Evolutionary conservation across 2,329 filamentous ascomycete species (phyloP), one percentile per base, ranked within the genome.

Genomic region (Penicillium psychrosexuale): DNA sequence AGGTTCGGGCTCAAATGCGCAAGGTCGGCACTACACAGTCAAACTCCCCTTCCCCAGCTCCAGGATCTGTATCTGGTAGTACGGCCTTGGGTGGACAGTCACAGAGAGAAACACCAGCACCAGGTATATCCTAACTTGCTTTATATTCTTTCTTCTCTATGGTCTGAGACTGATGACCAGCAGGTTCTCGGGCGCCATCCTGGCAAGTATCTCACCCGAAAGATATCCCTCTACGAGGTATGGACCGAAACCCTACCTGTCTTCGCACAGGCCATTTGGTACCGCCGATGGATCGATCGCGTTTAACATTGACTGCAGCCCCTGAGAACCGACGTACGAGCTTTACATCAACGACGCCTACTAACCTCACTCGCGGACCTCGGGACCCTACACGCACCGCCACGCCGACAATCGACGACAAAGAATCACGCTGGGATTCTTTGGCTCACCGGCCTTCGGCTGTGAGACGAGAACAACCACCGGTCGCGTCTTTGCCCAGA

Each of bases 1-100:
- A 97, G 70, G 90, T 97, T 45, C 85, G 90, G 62, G 91, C 89
- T 19, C 91, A 97, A 75, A 91, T 97, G 78, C 85, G 89, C 58
- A 94, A 88, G 57, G 75, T 78, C 8, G 73, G 69, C 37, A 72
- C 67, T 31, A 72, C 71, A 8, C 72, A 76, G 28, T 76, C 76
- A 13, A 70, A 63, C 28, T 72, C 75, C 7, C 67, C 75, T 3
- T 76, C 75, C n/a, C 76, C 77, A 8, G 70, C 63, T 9, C 73
- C 74, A 3, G 72, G 70, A 8, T 79, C 77, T 8, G 66, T 72
- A 6, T 72, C 76, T 11, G 76, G 71, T 9, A 78, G 76, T 49
- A 61, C 64, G 24, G 72, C 74, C 27, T 60, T 75, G 5, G 72
- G 68, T 9, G 71, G 66, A 22, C 70, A 75, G 37, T 53, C 69